phyloP scores from a whole-genome alignment of 495 filamentous ascomycete species.

The Lasiosphaeris hirsuta region DNA sequence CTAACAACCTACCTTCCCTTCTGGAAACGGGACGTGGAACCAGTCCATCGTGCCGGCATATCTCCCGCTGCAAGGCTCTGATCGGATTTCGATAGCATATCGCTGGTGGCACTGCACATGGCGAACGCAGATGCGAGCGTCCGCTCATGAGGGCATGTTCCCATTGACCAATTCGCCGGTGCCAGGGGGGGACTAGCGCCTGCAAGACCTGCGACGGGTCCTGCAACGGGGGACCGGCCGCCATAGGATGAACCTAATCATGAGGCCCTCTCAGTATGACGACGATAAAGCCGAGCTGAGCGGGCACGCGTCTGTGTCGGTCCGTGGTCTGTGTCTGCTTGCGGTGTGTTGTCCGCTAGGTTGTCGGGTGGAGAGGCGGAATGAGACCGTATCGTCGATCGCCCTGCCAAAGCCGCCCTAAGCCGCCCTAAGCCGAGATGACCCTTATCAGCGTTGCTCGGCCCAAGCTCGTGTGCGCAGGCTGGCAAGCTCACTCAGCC shows the following conservation, averaged over 20 bases:
- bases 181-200: too few species aligned
- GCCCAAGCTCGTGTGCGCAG: constrained; percentile 3
- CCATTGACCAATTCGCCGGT: too few species aligned
- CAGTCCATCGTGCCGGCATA: not conserved
- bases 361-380: constrained; percentile 27
- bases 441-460: constrained; percentile 5
- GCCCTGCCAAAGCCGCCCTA: constrained; percentile 26
- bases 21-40: not conserved
- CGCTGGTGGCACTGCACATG: too few species aligned
- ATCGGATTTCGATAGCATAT: not conserved
- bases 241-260: constrained; percentile 12
- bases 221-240: not conserved
- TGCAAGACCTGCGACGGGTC: too few species aligned
- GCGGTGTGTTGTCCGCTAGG: not conserved
- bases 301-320: not conserved
- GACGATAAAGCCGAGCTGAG: constrained; percentile 23
- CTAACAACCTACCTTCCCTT: not conserved
- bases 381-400: constrained; percentile 24
- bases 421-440: constrained; percentile 29
- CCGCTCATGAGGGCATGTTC: too few species aligned
- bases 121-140: too few species aligned
- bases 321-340: not conserved
- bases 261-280: constrained; percentile 8
- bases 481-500: too few species aligned
- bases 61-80: not conserved